A percentile compares a stretch with the other conserved stretches of the same genome.
These are phyloP conservation scores for Penicillium lividum DNA, from an alignment of 495 filamentous ascomycete genomes.

Conservation along the genomic window DNA sequence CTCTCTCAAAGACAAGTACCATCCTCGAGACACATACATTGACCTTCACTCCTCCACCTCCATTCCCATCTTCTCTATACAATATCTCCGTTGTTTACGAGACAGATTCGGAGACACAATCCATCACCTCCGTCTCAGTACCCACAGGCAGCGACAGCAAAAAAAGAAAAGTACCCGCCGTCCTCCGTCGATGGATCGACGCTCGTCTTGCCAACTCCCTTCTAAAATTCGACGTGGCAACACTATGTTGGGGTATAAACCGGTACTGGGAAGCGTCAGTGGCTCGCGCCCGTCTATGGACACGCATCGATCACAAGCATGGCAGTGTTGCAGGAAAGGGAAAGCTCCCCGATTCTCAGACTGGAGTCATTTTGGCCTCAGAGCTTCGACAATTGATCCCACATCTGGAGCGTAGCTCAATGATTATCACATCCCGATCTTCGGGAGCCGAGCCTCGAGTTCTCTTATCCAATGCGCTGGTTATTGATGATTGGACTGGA, in stretches of 20 bases:
- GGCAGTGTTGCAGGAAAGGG: slow-evolving; percentile 5
- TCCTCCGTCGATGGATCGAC: slow-evolving; percentile 44
- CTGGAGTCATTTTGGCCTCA: slow-evolving; percentile 20
- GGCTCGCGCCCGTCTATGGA: slow-evolving; percentile 42
- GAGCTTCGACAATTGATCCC: slow-evolving; percentile 36
- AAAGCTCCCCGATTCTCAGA: not conserved
- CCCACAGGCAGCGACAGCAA: slow-evolving; percentile 21
- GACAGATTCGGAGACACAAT: slow-evolving; percentile 42
- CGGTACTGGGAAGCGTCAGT: slow-evolving; percentile 45
- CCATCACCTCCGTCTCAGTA: slow-evolving; percentile 34
- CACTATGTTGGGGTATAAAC: slow-evolving; percentile 46
- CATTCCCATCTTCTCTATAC: slow-evolving; percentile 41
- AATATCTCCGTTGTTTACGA: slow-evolving; percentile 40
- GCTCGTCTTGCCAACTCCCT: slow-evolving; percentile 38
- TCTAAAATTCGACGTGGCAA: slow-evolving; percentile 41
- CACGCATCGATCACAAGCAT: slow-evolving; percentile 34
- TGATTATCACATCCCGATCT: slow-evolving; percentile 36
- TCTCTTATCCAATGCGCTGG: slow-evolving; percentile 36
- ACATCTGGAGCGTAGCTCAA: slow-evolving; percentile 42
- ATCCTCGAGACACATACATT: slow-evolving; percentile 41
- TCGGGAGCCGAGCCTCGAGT: slow-evolving; percentile 19
- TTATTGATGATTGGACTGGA: slow-evolving; percentile 44
- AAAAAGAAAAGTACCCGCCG: slow-evolving; percentile 30
- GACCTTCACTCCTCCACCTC: slow-evolving; percentile 36
- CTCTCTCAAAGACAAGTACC: slow-evolving; percentile 12